Evolutionary conservation across 306 rosid species (phyloP).

Genomic region (Sindora glabra): DNA sequence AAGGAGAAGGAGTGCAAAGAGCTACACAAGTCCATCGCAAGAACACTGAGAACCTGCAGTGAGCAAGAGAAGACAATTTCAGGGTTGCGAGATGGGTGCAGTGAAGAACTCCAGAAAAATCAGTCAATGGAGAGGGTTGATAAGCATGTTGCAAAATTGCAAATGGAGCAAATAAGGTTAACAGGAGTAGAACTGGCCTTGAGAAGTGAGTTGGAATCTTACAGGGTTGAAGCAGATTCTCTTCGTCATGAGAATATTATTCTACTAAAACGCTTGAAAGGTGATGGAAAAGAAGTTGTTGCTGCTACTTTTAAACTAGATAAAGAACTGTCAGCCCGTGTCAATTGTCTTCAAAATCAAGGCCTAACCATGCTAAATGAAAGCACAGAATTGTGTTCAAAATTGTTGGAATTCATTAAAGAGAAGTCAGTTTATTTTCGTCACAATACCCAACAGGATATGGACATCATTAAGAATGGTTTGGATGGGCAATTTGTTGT

Average conservation of each 20-base stretch:
- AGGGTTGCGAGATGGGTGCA: conserved; percentile 53
- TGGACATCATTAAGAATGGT: conserved; percentile 34
- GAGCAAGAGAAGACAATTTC: conserved; percentile 89
- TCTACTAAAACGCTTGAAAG: conserved; percentile 63
- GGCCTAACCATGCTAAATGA: conserved; percentile 71
- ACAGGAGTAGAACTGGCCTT: conserved; percentile 67
- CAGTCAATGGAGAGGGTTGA: conserved; percentile 48
- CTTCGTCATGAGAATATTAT: conserved; percentile 82
- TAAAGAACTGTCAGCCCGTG: conserved; percentile 58
- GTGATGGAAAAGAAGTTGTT: conserved; percentile 52
- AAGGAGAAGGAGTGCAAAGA: conserved; percentile 84
- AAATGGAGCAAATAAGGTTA: conserved; percentile 77
- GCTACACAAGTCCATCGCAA: conserved; percentile 62
- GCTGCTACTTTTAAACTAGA: conserved; percentile 67
- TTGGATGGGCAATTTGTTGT: conserved; percentile 59
- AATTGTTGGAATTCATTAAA: conserved; percentile 54
- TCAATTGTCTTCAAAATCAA: conserved; percentile 73
- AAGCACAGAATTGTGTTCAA: conserved; percentile 56
- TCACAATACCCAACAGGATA: conserved; percentile 26
- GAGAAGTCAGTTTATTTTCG: conserved; percentile 35
- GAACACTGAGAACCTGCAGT: conserved; percentile 65
- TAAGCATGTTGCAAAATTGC: conserved; percentile 50
- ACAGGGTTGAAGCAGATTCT: conserved; percentile 71
- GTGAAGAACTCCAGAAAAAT: conserved; percentile 38
- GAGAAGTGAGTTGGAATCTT: conserved; percentile 73